These are phyloP conservation scores for Globisporangium cystogenes DNA, from an alignment of 352 stramenopile genomes.

Conservation along the genomic window DNA sequence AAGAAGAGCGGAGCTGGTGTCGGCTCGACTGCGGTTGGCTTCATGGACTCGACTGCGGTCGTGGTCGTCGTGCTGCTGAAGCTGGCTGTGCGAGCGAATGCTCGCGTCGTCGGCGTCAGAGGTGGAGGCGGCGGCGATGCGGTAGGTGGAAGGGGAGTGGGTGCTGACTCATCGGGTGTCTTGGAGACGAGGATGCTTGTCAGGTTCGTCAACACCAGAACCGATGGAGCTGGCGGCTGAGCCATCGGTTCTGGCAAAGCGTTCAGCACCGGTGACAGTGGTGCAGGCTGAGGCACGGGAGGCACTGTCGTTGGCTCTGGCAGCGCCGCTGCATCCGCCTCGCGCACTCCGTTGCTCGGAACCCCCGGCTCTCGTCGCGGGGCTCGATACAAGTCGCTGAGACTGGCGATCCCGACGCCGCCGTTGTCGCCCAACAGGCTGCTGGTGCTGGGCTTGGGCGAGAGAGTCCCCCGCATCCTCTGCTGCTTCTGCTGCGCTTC, in stretches of 20 bases:
- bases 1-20: constrained; percentile 29
- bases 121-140: background rate
- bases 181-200: background rate
- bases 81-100: constrained; percentile 1
- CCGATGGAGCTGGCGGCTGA: background rate
- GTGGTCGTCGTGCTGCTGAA: background rate
- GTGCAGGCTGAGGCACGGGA: background rate
- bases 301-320: background rate
- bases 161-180: background rate
- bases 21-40: constrained; percentile 7
- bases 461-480: background rate
- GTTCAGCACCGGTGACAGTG: no score
- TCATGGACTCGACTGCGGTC: constrained; percentile 28
- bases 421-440: constrained; percentile 1
- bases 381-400: constrained; percentile 9
- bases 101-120: background rate
- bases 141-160: background rate
- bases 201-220: no score
- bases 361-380: background rate
- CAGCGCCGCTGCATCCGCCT: background rate
- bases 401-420: constrained; percentile 4
- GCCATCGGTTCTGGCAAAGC: no score
- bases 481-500: background rate
- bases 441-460: background rate
- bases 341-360: background rate